These are phyloP conservation scores for Phytophthora podocarpi DNA, from an alignment of 352 stramenopile species.

Conservation along the genomic window DNA sequence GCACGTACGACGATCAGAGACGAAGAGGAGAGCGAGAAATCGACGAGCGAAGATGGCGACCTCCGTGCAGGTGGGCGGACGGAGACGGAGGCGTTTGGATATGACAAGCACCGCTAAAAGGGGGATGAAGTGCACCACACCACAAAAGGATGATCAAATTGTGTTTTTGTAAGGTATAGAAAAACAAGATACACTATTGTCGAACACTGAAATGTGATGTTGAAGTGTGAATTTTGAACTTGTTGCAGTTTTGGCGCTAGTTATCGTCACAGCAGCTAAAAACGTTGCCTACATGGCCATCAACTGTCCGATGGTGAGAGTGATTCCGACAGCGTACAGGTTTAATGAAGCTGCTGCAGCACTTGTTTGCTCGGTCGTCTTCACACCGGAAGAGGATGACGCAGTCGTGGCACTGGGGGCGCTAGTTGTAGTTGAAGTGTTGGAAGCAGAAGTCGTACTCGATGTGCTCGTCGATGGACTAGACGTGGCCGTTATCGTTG, in stretches of 20 bases:
- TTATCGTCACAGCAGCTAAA: too few relatives aligned
- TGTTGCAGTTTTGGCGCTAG: too few relatives aligned
- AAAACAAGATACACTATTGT: too few relatives aligned
- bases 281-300: background rate
- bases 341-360: background rate
- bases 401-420: conserved; percentile 5
- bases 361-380: conserved; percentile 20
- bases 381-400: conserved; percentile 11
- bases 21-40: background rate
- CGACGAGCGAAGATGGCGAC: background rate
- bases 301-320: background rate
- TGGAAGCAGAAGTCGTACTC: conserved; percentile 6
- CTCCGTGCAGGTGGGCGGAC: background rate
- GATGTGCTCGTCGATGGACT: conserved; percentile 3
- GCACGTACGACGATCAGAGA: conserved; percentile 16
- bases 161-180: too few relatives aligned
- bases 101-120: conserved; percentile 14
- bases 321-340: background rate
- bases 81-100: conserved; percentile 25
- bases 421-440: conserved; percentile 1
- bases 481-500: too few relatives aligned
- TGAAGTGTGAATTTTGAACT: conserved; percentile 8
- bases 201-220: conserved; percentile 11
- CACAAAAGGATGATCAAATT: too few relatives aligned
- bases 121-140: conserved; percentile 16